A percentile compares a stretch with the other conserved stretches of the same genome.
Conservation (phyloP, 441 rosid species). For the Populus hybrid region DNA sequence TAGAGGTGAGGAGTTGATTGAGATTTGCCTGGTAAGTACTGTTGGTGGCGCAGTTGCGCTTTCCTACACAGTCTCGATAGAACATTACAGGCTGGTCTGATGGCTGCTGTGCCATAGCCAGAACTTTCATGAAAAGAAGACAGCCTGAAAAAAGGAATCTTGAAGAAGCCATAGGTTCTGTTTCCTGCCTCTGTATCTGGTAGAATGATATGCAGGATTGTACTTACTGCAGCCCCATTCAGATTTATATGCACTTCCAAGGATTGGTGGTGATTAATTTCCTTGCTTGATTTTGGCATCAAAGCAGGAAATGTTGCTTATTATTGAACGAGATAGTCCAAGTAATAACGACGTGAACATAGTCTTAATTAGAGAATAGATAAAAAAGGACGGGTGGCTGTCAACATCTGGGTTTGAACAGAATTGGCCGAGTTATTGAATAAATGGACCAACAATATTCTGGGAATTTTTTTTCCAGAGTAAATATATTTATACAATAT, state of each 20-base stretch:
- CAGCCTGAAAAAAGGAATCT: too few species aligned
- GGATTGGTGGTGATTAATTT: background rate
- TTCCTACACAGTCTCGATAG: background rate
- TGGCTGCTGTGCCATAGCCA: background rate
- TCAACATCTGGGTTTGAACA: too few species aligned
- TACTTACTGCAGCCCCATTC: background rate
- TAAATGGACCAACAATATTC: too few species aligned
- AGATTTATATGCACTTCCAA: background rate
- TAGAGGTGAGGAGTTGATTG: conserved; percentile 31
- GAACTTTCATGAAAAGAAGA: background rate
- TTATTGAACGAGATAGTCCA: too few species aligned
- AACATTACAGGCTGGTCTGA: background rate
- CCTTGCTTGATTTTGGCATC: too few species aligned
- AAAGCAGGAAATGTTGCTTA: too few species aligned
- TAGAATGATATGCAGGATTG: background rate
- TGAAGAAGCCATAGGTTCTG: background rate
- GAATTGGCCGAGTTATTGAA: too few species aligned
- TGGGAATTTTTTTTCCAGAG: too few species aligned
- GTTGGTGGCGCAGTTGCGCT: conserved; percentile 46
- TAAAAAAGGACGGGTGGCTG: too few species aligned
- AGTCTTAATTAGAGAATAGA: too few species aligned
- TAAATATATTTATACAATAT: too few species aligned
- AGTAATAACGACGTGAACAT: too few species aligned
- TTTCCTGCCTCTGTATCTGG: background rate
- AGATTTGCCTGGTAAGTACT: conserved; percentile 45